phyloP scores from a whole-genome alignment of 441 rosid species.

The Manihot esculenta region DNA sequence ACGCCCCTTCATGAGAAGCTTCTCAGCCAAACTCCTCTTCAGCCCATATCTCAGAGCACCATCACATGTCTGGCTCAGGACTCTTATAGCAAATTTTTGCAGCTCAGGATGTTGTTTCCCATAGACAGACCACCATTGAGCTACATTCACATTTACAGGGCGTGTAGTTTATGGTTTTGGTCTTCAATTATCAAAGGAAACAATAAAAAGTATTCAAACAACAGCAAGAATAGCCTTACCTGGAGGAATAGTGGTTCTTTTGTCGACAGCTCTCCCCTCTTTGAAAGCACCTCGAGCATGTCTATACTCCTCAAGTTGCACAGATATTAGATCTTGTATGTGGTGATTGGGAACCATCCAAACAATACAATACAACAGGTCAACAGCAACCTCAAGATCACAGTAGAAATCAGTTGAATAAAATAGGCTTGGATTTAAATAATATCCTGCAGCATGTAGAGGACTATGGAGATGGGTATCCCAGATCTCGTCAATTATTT shows the following conservation, averaged over 20 bases:
- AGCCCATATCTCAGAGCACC: slow-evolving; percentile 56
- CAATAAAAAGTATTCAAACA: neutral
- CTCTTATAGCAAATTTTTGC: slow-evolving; percentile 47
- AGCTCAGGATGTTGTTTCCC: slow-evolving; percentile 45
- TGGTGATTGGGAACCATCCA: slow-evolving; percentile 30
- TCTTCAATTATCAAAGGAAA: neutral
- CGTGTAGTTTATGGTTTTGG: neutral
- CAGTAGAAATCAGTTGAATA: slow-evolving; percentile 46
- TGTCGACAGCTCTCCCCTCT: slow-evolving; percentile 40
- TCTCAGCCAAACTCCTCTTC: slow-evolving; percentile 50
- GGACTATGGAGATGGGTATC: slow-evolving; percentile 47
- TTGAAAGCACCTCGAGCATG: slow-evolving; percentile 43
- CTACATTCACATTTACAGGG: slow-evolving; percentile 28
- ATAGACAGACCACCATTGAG: slow-evolving; percentile 48
- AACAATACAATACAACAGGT: slow-evolving; percentile 41
- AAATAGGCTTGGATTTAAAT: slow-evolving; percentile 48
- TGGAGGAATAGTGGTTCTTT: slow-evolving; percentile 37
- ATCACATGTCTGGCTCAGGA: slow-evolving; percentile 56
- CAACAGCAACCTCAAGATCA: slow-evolving; percentile 51
- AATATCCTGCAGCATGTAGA: slow-evolving; percentile 65
- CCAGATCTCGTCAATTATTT: slow-evolving; percentile 60
- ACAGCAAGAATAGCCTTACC: slow-evolving; percentile 28
- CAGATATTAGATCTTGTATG: slow-evolving; percentile 28
- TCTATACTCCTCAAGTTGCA: slow-evolving; percentile 49
- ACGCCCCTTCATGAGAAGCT: slow-evolving; percentile 29